Conservation (phyloP, 164 flowering plant genomes). For the Aristolochia fimbriata region DNA sequence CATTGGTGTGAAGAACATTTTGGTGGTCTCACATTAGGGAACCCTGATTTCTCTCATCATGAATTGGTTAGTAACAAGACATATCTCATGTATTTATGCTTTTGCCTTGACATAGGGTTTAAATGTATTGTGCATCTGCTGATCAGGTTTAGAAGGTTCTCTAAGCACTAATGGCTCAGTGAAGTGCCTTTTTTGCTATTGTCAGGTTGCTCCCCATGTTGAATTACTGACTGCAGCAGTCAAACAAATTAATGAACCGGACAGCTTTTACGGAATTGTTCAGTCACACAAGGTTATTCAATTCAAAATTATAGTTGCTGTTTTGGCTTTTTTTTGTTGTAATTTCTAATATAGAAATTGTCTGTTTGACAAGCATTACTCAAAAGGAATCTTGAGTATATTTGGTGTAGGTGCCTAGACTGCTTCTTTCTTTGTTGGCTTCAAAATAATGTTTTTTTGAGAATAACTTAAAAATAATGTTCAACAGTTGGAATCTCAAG, state of each 20-base stretch:
- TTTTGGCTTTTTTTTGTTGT: not conserved
- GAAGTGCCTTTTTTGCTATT: constrained; percentile 2
- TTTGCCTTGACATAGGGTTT: not conserved
- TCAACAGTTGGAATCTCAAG: constrained; percentile 65
- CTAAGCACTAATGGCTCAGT: not conserved
- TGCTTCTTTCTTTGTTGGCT: too few relatives aligned
- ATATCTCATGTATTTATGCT: not conserved
- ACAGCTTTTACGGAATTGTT: constrained; percentile 89
- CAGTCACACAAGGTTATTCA: constrained; percentile 82
- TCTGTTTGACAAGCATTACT: not conserved
- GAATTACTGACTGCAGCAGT: constrained; percentile 78
- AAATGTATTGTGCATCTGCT: too few relatives aligned
- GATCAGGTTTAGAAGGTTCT: not conserved
- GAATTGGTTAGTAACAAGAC: constrained; percentile 43
- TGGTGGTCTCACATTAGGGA: constrained; percentile 57
- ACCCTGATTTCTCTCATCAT: constrained; percentile 74
- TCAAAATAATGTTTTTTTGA: too few relatives aligned
- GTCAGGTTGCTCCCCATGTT: constrained; percentile 66
- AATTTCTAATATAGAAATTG: not conserved
- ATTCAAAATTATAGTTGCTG: not conserved
- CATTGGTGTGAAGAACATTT: constrained; percentile 96
- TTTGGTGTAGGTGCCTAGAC: too few relatives aligned
- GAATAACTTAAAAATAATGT: not conserved
- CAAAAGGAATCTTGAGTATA: too few relatives aligned
- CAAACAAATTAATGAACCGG: constrained; percentile 89